These are phyloP conservation scores for Paecilomyces formosus DNA, from an alignment of 2,329 filamentous ascomycete species.

Conservation along the genomic window DNA sequence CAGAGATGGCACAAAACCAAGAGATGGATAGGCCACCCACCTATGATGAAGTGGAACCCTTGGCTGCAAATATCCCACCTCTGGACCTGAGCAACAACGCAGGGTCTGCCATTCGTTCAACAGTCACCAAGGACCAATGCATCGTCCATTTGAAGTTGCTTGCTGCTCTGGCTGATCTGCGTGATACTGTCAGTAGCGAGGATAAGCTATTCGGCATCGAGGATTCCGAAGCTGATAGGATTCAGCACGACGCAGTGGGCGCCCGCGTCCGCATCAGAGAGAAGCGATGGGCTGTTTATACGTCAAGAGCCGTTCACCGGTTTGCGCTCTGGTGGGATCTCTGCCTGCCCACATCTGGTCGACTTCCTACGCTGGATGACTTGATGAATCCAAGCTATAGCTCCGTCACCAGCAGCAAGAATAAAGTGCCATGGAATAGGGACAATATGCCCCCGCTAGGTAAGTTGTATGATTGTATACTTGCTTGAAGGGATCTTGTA, in stretches of 20 bases:
- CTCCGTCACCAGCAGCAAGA: constrained; percentile 12
- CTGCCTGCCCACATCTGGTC: constrained; percentile 12
- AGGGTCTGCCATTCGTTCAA: neutral
- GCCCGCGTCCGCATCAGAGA: constrained; percentile 53
- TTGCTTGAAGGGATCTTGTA: neutral
- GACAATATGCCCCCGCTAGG: constrained; percentile 52
- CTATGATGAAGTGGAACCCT: constrained; percentile 15
- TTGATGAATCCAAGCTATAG: constrained; percentile 25
- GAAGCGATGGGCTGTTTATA: constrained; percentile 66
- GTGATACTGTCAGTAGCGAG: constrained; percentile 57
- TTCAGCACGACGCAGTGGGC: constrained; percentile 30
- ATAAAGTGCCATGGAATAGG: constrained; percentile 28
- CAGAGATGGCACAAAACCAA: neutral
- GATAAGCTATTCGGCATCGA: constrained; percentile 61
- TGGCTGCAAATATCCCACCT: constrained; percentile 14
- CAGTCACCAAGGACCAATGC: constrained; percentile 39
- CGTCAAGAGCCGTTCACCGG: constrained; percentile 60
- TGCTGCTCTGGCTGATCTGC: constrained; percentile 58
- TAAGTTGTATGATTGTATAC: constrained; percentile 25
- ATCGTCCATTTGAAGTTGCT: constrained; percentile 69
- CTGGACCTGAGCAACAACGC: constrained; percentile 13
- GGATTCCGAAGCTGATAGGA: constrained; percentile 37
- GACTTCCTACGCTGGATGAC: constrained; percentile 9
- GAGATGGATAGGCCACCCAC: constrained; percentile 14
- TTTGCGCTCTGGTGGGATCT: constrained; percentile 60